Evolutionary conservation across 129 eudicot species (phyloP), one percentile per base, ranked within the genome.

Genomic region (Chrysanthemum lavandulifolium): DNA sequence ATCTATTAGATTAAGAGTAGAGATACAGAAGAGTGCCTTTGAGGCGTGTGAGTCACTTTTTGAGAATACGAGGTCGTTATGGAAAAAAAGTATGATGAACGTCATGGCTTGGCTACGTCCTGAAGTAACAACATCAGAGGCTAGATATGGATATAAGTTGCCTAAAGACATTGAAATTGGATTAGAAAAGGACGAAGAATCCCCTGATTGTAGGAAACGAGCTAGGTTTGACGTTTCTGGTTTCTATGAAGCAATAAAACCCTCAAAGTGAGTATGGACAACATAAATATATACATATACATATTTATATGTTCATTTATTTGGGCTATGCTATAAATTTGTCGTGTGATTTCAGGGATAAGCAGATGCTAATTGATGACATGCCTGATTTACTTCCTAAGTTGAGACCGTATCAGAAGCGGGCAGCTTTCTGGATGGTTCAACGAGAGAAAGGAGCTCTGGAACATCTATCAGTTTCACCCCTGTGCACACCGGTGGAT

Each of bases 341-440:
- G 50, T 7, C 53, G 13, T 29, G 63, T 85, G 13, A 49, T 49
- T 80, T 21, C 68, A 95, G 99, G 82, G 89, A 84, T 65, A 80
- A 73, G 61, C 97, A 85, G 13, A 82, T 88, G 96, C 71, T 90
- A 79, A 86, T 77, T 29, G 86, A 81, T 83, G 79, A 86, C 75
- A 67, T 95, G 72, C 99, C 94, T 68, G 89, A 82, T 76, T 88
- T 95, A 87, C 84, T 88, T 71, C 97, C 95, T 66, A 88, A 81
- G 78, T 94, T 95, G 67, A 84, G 99, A 74, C 99, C 99, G 10
- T 95, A 90, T 80, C 99, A 95, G 76, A 86, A 82, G 14, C 97
- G 99, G 18, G 99, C 99, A 81, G 96, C 86, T 81, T 85, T 83
- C 75, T 95, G 99, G 99, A 95, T 95, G 99, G 84, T 91, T 56